phyloP scores from a whole-genome alignment of 805 yeast genomes.

The Priceomyces castillae region DNA sequence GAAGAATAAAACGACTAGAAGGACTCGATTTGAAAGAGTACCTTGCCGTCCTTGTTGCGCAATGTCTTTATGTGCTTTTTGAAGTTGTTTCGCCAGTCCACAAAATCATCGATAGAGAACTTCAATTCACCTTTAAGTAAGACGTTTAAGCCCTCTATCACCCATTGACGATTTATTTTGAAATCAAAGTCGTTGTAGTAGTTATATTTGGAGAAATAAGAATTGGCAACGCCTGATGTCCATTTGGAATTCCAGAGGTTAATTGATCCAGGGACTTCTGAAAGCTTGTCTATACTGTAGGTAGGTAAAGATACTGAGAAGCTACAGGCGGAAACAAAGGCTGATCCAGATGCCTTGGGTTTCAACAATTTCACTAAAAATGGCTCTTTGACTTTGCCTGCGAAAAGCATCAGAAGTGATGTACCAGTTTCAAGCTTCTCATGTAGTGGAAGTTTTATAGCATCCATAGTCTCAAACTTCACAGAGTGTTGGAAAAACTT shows the following conservation, averaged over 20 bases:
- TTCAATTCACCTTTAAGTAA: conserved; percentile 26
- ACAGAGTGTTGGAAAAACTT: conserved; percentile 32
- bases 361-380: conserved; percentile 34
- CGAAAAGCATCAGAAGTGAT: conserved; percentile 21
- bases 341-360: conserved; percentile 33
- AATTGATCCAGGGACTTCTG: conserved; percentile 15
- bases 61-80: conserved; percentile 25
- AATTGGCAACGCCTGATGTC: conserved; percentile 31
- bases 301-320: conserved; percentile 29
- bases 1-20: conserved; percentile 16
- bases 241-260: conserved; percentile 37
- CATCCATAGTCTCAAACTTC: conserved; percentile 28
- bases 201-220: conserved; percentile 25
- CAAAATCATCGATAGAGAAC: conserved; percentile 27
- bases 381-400: conserved; percentile 28
- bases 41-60: conserved; percentile 29
- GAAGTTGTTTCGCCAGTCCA: conserved; percentile 40
- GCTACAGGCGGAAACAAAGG: conserved; percentile 35
- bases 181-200: conserved; percentile 34
- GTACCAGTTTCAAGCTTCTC: conserved; percentile 11
- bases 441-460: conserved; percentile 27
- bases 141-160: conserved; percentile 29
- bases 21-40: conserved; percentile 36
- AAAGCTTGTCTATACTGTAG: conserved; percentile 30
- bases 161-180: conserved; percentile 28